Evolutionary conservation across 106 monocot genomes (phyloP).

Genomic region (Acanthochlamys bracteata): DNA sequence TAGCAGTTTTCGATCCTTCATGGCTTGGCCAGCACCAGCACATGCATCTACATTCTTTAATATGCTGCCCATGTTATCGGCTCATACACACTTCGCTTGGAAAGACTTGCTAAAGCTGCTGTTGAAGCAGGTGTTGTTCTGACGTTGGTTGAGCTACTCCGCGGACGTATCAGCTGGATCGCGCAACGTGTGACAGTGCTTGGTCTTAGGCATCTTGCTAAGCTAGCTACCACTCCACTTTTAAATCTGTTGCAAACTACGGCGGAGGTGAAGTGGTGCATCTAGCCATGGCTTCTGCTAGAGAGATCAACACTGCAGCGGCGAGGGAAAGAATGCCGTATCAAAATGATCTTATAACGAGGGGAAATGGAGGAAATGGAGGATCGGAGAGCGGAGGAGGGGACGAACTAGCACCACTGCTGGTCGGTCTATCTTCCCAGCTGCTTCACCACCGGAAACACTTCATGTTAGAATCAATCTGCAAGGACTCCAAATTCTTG

Average conservation of each 20-base stretch:
- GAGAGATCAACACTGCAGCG: not conserved
- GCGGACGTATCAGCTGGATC: conserved; percentile 57
- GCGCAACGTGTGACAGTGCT: conserved; percentile 68
- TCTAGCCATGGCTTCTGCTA: conserved; percentile 27
- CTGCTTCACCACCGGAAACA: conserved; percentile 48
- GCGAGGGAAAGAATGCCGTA: conserved; percentile 21
- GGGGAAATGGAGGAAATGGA: conserved; percentile 44
- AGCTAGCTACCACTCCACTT: conserved; percentile 60
- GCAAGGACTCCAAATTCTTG: conserved; percentile 26
- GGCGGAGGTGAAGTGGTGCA: conserved; percentile 29
- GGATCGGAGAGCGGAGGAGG: conserved; percentile 61
- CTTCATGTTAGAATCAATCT: conserved; percentile 19
- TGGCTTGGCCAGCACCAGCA: conserved; percentile 51
- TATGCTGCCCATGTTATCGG: conserved; percentile 76
- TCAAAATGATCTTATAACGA: conserved; percentile 47
- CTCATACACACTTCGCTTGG: conserved; percentile 51
- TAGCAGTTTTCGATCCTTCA: conserved; percentile 21
- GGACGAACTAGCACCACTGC: conserved; percentile 72
- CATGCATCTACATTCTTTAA: conserved; percentile 64
- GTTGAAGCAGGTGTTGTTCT: conserved; percentile 33
- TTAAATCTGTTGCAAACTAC: conserved; percentile 28
- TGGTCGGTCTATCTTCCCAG: conserved; percentile 66
- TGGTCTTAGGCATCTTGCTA: conserved; percentile 64
- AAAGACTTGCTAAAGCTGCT: conserved; percentile 35
- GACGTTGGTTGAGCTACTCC: conserved; percentile 37